A percentile compares a stretch with the other conserved stretches of the same genome.
phyloP scores from a whole-genome alignment of 2,329 filamentous ascomycete species.

The Hysterium pulicare region DNA sequence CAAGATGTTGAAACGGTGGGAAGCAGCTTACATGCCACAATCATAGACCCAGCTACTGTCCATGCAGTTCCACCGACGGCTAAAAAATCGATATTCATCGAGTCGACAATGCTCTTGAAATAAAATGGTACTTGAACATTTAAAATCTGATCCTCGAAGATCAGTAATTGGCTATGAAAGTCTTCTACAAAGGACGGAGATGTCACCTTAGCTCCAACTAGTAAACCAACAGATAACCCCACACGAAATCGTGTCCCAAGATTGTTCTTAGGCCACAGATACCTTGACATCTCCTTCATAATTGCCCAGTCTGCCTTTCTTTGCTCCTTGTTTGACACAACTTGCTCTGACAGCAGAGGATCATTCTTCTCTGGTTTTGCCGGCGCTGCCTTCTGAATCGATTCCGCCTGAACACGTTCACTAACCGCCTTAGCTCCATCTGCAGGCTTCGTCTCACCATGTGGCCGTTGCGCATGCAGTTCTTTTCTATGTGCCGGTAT shows the following conservation, averaged over 20 bases:
- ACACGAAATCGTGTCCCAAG: constrained; percentile 81
- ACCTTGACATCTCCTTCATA: constrained; percentile 94
- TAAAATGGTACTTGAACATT: constrained; percentile 99
- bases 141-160: constrained; percentile 54
- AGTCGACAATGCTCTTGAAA: constrained; percentile 96
- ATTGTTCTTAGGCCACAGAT: constrained; percentile 92
- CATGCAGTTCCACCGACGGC: constrained; percentile 82
- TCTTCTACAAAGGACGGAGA: constrained; percentile 3
- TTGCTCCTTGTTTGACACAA: constrained; percentile 74
- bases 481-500: constrained; percentile 44
- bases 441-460: constrained; percentile 22
- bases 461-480: constrained; percentile 34
- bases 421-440: constrained; percentile 7
- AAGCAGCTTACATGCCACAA: constrained; percentile 67
- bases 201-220: constrained; percentile 79
- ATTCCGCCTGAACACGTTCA: constrained; percentile 13
- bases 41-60: constrained; percentile 86
- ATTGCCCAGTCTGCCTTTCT: constrained; percentile 97
- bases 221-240: constrained; percentile 73
- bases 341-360: constrained; percentile 62
- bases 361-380: constrained; percentile 44
- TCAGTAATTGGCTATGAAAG: constrained; percentile 12
- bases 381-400: constrained; percentile 19
- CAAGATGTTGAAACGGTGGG: constrained; percentile 5
- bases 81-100: constrained; percentile 95